Evolutionary conservation across 2,329 filamentous ascomycete genomes (phyloP).

Genomic region (Colletotrichum spinosum): DNA sequence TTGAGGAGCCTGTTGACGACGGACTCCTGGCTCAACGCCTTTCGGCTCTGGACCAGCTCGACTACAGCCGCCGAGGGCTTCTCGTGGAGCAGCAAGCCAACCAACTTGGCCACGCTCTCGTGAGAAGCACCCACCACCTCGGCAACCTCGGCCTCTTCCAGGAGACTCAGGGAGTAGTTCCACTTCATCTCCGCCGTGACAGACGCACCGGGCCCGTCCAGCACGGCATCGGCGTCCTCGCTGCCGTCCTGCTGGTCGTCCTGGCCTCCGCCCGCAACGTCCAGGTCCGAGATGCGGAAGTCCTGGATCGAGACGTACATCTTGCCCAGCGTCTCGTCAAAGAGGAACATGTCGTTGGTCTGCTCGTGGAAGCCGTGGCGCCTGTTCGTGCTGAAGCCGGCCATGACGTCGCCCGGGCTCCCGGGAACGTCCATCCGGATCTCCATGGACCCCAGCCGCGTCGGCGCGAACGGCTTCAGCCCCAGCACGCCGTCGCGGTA

Average conservation of each 20-base stretch:
- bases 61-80: constrained; percentile 4
- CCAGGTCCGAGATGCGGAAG: constrained; percentile 5
- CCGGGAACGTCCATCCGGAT: constrained; percentile 5
- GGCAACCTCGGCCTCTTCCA: neutral
- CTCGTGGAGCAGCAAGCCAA: constrained; percentile 14
- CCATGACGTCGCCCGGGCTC: neutral
- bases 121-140: neutral
- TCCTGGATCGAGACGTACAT: constrained; percentile 2
- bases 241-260: neutral
- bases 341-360: constrained; percentile 8
- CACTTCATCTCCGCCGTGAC: constrained; percentile 3
- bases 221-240: neutral
- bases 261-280: constrained; percentile 1
- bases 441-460: constrained; percentile 4
- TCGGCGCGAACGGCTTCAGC: neutral
- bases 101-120: constrained; percentile 4
- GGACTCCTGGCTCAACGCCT: neutral
- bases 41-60: constrained; percentile 4
- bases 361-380: constrained; percentile 4
- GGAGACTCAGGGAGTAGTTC: constrained; percentile 6
- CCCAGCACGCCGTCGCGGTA: neutral
- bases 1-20: neutral
- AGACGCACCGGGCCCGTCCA: constrained; percentile 8
- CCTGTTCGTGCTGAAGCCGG: neutral
- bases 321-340: constrained; percentile 5